Base-by-base conservation (phyloP, 148 eudicot genomes). In the Rhododendron ovatum region DNA sequence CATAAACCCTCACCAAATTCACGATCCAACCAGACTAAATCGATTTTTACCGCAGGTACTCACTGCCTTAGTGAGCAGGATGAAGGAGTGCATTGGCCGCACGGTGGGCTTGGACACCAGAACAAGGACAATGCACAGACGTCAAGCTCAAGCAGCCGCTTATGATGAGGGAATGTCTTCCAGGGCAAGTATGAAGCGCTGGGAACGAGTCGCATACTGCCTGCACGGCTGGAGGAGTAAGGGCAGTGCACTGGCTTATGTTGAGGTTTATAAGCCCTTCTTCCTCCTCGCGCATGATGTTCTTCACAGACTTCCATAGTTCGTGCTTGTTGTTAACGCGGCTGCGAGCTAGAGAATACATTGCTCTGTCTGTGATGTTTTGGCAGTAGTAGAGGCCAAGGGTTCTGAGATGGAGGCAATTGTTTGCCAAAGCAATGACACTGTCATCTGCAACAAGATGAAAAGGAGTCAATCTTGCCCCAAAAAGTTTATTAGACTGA, bases 191-290 rank as follows among this genome's bases (percentile, higher is more conserved):
- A 87, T 96, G 99, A 59, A 96, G 98, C 5, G 94, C 91, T 0
- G 99, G 99, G 82, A 93, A 97, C 1, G 96, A 93, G 85, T 97
- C 96, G 15, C 99, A 96, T 8, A 96, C 85, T 0, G 98, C 96
- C 85, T 96, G 99, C 69, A 96, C 99, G 15, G 99, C 99, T 1
- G 95, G 96, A 3, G 99, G 98, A 1, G 99, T 96, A 22, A 96
- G 91, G 71, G 99, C 99, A 1, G 98, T 96, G 92, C 99, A 96
- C 88, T 96, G 99, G 87, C 99, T 96, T 83, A 96, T 95, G 90
- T 96, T 95, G 43, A 96, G 96, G 87, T 92, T 97, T 90, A 87
- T 90, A 24, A 95, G 98, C 45, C 99, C 99, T 79, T 93, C 94
- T 79, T 92, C 94, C 37, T 93, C 97, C 84, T 92, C 93, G 7